Evolutionary conservation across 73 alveolate genomes (phyloP), one percentile per base, ranked within the genome.

Genomic region (Blepharisma japonicum): DNA sequence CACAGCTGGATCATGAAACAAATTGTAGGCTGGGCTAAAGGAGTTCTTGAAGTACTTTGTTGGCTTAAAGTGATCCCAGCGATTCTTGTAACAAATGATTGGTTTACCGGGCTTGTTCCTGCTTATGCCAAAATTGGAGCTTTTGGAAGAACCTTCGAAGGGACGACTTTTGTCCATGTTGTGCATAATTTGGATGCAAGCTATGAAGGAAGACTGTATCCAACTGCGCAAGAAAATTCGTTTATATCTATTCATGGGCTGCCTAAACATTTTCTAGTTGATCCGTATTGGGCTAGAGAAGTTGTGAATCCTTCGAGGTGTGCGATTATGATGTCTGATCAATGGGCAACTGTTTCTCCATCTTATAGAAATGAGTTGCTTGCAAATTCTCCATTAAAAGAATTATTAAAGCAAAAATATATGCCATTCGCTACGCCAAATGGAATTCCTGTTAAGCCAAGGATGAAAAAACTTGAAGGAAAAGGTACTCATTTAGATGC

Each of bases 261-360:
- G 23, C 97, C 96, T 48, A 78, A 92, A 55, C 89, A 94, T 72
- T 95, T 94, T 96, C 84, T 97, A 14, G 93, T 95, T 53, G 99
- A 97, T 77, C 98, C 98, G 5, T 78, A 67, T 68, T 97, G 99
- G 99, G 86, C 86, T 45, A 81, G 71, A 46, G 68, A 79, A 82
- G 61, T 95, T 3, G 89, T 97, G n/a, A 97, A 97, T 81, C 99
- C 99, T 32, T 92, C 98, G 6, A 81, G 99, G 81, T 95, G 98
- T 68, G 99, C 99, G 8, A 71, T 96, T 50, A 87, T 96, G 89
- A 83, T 90, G 71, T 83, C 98, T 56, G 99, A 96, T 84, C 91
- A 96, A 79, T 97, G 99, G 99, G 99, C 97, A 48, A 97, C 99
- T 46, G 99, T 97, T 4, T 92, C 98, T 49, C 91, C 91, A 51